Conservation (phyloP, 495 filamentous ascomycete genomes). For the Achaetomiella virescens region DNA sequence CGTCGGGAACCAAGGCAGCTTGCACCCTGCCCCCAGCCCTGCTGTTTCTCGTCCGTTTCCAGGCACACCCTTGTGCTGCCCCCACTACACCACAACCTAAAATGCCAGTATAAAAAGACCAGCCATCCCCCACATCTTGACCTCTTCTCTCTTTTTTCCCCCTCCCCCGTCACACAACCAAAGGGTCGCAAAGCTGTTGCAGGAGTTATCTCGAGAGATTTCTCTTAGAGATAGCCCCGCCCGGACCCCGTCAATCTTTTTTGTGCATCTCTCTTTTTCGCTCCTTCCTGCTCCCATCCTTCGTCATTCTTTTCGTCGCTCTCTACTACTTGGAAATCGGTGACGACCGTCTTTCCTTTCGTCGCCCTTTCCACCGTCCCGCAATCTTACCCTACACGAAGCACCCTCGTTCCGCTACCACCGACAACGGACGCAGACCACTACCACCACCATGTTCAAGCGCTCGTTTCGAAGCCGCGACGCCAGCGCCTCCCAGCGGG, state of each 20-base stretch:
- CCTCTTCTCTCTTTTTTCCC: constrained; percentile 26
- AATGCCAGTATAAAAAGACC: constrained; percentile 38
- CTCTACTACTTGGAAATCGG: constrained; percentile 31
- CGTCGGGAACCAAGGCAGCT: constrained; percentile 2
- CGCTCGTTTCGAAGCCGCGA: constrained; percentile 69
- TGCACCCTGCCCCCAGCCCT: constrained; percentile 15
- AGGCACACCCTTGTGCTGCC: constrained; percentile 12
- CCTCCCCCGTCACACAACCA: constrained; percentile 43
- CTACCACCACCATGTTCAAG: constrained; percentile 75
- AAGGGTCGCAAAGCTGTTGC: constrained; percentile 47
- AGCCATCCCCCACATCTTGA: constrained; percentile 21
- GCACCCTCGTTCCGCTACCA: constrained; percentile 17
- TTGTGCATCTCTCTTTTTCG: constrained; percentile 41
- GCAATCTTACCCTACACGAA: constrained; percentile 24
- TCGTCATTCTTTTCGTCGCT: constrained; percentile 42
- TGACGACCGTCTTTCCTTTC: constrained; percentile 21
- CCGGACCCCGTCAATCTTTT: constrained; percentile 47
- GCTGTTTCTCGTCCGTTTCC: constrained; percentile 17
- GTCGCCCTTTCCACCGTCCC: constrained; percentile 27
- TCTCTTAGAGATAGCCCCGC: constrained; percentile 39
- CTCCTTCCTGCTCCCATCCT: constrained; percentile 23
- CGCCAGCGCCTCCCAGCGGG: constrained; percentile 29
- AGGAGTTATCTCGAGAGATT: constrained; percentile 39
- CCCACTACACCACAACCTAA: constrained; percentile 4
- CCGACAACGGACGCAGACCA: constrained; percentile 25